phyloP scores from a whole-genome alignment of 306 rosid genomes.

The Cotoneaster glaucophyllus region DNA sequence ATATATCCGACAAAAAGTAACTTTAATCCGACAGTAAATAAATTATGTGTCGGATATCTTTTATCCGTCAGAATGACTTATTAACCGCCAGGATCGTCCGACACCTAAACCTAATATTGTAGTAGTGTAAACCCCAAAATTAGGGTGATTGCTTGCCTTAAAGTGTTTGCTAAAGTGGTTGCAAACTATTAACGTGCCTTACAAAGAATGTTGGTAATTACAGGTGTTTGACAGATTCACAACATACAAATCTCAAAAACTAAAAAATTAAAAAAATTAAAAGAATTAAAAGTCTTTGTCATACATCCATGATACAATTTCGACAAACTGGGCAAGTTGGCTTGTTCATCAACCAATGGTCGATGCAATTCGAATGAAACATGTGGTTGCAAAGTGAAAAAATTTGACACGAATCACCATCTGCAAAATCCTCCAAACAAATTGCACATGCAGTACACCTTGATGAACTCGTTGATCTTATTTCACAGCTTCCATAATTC shows the following conservation, averaged over 20 bases:
- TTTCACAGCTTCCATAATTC: slow-evolving; percentile 30
- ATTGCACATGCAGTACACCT: slow-evolving; percentile 34
- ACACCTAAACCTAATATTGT: no score
- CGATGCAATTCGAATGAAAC: slow-evolving; percentile 56
- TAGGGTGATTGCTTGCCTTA: not conserved
- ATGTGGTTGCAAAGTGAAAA: slow-evolving; percentile 49
- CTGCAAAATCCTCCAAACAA: slow-evolving; percentile 55
- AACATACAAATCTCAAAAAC: not conserved
- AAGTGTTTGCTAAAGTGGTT: not conserved
- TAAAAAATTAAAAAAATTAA: not conserved
- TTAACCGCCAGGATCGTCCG: no score
- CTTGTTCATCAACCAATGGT: slow-evolving; percentile 43
- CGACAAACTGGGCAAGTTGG: slow-evolving; percentile 41
- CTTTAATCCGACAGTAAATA: no score
- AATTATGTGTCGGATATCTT: no score
- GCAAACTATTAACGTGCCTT: not conserved
- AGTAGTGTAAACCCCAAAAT: no score
- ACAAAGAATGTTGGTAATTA: not conserved
- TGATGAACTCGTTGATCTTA: not conserved
- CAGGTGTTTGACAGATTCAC: not conserved
- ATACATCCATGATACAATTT: slow-evolving; percentile 4
- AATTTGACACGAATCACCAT: slow-evolving; percentile 41
- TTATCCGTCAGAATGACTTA: no score
- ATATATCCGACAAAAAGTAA: no score
- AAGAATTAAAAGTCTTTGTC: not conserved